A percentile compares a stretch with the other conserved stretches of the same genome.
Conservation (phyloP, 2,329 filamentous ascomycete species). For the Fusarium protoensiforme region DNA sequence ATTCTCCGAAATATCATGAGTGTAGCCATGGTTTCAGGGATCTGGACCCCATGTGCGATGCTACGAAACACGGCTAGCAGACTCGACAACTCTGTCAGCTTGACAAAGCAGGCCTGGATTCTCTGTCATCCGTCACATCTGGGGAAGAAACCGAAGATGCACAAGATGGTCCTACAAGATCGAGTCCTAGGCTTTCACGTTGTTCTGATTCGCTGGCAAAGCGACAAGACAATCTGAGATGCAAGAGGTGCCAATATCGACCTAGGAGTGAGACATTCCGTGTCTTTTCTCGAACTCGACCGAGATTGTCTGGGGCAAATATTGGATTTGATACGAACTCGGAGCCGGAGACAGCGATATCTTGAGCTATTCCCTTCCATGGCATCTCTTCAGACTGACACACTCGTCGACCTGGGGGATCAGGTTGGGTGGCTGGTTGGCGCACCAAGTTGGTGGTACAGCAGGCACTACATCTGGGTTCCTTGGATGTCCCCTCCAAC, state of each 20-base stretch:
- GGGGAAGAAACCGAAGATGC: constrained; percentile 23
- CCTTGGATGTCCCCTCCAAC: background rate
- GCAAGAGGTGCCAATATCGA: background rate
- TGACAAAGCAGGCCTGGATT: constrained; percentile 32
- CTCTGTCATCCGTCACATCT: constrained; percentile 13
- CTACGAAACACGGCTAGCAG: constrained; percentile 2
- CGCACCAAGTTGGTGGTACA: background rate
- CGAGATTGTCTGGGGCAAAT: background rate
- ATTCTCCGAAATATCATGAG: background rate
- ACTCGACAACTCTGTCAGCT: constrained; percentile 27
- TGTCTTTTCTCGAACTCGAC: background rate
- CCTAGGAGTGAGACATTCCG: background rate
- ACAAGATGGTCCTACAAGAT: constrained; percentile 16
- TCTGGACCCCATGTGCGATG: background rate
- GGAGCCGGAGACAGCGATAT: background rate
- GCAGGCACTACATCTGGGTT: background rate
- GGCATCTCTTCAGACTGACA: background rate
- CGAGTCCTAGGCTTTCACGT: background rate
- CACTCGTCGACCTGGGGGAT: background rate
- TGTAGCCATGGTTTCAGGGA: background rate
- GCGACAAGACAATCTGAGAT: constrained; percentile 8
- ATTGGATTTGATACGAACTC: background rate
- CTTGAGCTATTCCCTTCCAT: background rate
- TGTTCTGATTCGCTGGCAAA: constrained; percentile 16
- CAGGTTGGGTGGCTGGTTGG: background rate